phyloP scores from a whole-genome alignment of 2,329 filamentous ascomycete genomes.

The Fusarium liriodendri region DNA sequence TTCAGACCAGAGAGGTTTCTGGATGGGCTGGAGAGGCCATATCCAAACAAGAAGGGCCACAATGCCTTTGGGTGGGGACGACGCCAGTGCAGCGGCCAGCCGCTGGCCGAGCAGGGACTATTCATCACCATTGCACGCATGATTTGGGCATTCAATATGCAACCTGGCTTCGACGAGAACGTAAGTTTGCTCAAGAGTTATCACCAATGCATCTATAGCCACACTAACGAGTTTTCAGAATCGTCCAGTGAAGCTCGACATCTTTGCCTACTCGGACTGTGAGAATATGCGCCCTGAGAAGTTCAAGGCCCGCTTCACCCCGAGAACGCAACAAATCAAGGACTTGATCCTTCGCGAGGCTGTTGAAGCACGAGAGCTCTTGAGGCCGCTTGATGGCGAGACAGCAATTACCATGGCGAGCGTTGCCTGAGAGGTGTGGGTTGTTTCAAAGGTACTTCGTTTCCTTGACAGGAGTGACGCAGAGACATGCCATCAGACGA shows the following conservation, averaged over 20 bases:
- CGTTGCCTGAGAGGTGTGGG: neutral
- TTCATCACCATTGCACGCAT: neutral
- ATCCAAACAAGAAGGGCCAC: neutral
- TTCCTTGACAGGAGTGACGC: neutral
- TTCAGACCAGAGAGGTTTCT: neutral
- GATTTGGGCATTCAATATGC: neutral
- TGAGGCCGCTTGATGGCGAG: neutral
- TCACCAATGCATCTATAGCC: neutral
- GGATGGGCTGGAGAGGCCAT: neutral
- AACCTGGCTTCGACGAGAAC: neutral
- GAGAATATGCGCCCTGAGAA: neutral
- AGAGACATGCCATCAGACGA: neutral
- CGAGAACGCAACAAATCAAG: neutral
- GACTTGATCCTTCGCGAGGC: neutral
- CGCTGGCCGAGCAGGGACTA: neutral
- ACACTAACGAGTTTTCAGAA: neutral
- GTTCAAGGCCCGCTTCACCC: neutral
- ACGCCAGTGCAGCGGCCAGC: neutral
- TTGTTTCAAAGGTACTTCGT: neutral
- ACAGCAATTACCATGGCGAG: neutral
- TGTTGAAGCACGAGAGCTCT: neutral
- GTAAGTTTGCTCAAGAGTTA: neutral
- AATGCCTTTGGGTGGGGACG: neutral
- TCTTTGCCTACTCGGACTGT: neutral
- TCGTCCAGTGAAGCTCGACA: neutral